Conservation (phyloP, 768 basidiomycete genomes). For the Psilocybe azurescens region DNA sequence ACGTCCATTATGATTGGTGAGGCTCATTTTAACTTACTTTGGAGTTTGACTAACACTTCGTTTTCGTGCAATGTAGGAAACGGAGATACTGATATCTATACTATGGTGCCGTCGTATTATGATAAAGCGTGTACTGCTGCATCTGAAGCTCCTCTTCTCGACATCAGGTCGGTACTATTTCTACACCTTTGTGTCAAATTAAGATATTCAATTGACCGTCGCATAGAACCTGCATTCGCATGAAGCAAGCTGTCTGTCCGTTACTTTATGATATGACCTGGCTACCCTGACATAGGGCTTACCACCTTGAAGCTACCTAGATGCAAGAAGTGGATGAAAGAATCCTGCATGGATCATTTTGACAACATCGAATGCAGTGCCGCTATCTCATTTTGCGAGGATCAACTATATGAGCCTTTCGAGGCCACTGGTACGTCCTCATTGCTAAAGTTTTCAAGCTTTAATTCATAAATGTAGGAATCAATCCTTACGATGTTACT, state of each 20-base stretch:
- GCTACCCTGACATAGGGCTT: neutral
- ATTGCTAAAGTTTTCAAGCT: constrained; percentile 27
- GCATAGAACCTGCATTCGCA: neutral
- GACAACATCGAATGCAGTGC: constrained; percentile 70
- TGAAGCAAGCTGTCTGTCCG: neutral
- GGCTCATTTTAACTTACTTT: too few relatives aligned
- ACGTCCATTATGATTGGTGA: constrained; percentile 73
- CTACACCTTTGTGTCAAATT: too few relatives aligned
- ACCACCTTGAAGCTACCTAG: constrained; percentile 53
- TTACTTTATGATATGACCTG: neutral
- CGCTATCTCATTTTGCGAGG: constrained; percentile 63
- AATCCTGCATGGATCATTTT: constrained; percentile 63
- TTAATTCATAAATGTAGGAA: constrained; percentile 28
- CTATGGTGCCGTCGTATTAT: constrained; percentile 42
- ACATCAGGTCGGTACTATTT: constrained; percentile 41
- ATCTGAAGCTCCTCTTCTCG: constrained; percentile 49
- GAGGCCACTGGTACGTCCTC: neutral
- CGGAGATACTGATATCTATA: constrained; percentile 61
- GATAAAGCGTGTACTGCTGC: constrained; percentile 62
- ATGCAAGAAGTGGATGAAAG: constrained; percentile 60
- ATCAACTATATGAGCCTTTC: constrained; percentile 29
- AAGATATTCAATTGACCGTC: neutral
- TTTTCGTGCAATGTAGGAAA: constrained; percentile 45
- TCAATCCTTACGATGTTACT: constrained; percentile 74
- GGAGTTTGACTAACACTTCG: too few relatives aligned